Conservation (phyloP, 129 eudicot species). For the Arctium lappa region DNA sequence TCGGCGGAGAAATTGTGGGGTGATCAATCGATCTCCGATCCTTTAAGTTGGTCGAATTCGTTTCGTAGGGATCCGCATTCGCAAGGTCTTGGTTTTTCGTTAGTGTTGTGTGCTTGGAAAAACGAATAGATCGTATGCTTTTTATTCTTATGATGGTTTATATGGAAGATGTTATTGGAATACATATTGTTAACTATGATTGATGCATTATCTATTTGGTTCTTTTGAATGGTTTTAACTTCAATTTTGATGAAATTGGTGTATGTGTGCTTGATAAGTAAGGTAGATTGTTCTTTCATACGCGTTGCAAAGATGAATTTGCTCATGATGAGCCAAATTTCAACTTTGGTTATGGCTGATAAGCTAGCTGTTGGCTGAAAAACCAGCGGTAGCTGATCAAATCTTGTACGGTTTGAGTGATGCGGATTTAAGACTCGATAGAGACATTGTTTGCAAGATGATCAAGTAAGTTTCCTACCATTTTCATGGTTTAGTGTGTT, state of each 20-base stretch:
- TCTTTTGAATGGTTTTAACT: not conserved
- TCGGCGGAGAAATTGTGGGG: constrained; percentile 52
- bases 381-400: not conserved
- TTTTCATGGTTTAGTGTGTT: not conserved
- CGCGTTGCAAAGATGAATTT: not conserved
- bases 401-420: not conserved
- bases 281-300: not conserved
- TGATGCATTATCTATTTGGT: constrained; percentile 9
- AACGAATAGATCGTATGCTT: constrained; percentile 40
- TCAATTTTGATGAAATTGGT: not conserved
- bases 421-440: not conserved
- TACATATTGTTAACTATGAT: constrained; percentile 20
- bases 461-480: constrained; percentile 1
- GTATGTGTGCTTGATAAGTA: not conserved
- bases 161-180: constrained; percentile 27
- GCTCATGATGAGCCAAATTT: not conserved
- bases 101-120: constrained; percentile 80
- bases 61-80: constrained; percentile 40
- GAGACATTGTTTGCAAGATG: not conserved
- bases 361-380: not conserved
- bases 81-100: constrained; percentile 58
- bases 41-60: constrained; percentile 41
- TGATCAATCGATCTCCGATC: constrained; percentile 20
- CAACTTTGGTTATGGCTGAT: not conserved
- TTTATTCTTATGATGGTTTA: not conserved